Percentiles rank a stretch among this genome's conserved stretches.
These are phyloP conservation scores for Stevia rebaudiana DNA, from an alignment of 140 eudicot species.

Conservation along the genomic window DNA sequence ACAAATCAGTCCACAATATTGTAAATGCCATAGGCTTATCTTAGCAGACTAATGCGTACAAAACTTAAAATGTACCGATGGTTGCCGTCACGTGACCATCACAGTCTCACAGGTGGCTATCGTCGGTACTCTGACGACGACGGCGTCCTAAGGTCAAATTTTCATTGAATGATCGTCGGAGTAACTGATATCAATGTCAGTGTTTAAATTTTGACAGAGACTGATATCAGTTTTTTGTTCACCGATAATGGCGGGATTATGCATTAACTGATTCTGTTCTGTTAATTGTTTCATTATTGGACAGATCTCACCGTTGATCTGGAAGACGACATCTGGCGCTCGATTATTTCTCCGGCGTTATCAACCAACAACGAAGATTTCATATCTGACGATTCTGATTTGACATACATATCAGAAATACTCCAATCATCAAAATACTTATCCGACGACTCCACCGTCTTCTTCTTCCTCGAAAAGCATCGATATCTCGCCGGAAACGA, in stretches of 20 bases:
- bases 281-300: neutral
- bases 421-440: conserved; percentile 56
- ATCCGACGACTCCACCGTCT: conserved; percentile 53
- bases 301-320: conserved; percentile 51
- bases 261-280: neutral
- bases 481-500: conserved; percentile 39
- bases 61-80: conserved; percentile 23
- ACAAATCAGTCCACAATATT: neutral
- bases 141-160: conserved; percentile 29
- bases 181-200: conserved; percentile 26
- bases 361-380: conserved; percentile 26
- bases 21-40: conserved; percentile 7
- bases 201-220: conserved; percentile 28
- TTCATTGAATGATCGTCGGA: conserved; percentile 29
- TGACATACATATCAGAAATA: conserved; percentile 60
- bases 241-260: neutral
- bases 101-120: conserved; percentile 22
- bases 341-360: conserved; percentile 27
- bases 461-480: conserved; percentile 57
- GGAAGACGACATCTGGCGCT: conserved; percentile 69
- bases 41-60: conserved; percentile 10
- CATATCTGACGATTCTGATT: conserved; percentile 42
- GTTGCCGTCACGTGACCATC: conserved; percentile 31
- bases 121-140: conserved; percentile 30
- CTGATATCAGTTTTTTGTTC: conserved; percentile 14